Conservation (phyloP, 495 filamentous ascomycete species). For the Talaromyces trachyspermus region DNA sequence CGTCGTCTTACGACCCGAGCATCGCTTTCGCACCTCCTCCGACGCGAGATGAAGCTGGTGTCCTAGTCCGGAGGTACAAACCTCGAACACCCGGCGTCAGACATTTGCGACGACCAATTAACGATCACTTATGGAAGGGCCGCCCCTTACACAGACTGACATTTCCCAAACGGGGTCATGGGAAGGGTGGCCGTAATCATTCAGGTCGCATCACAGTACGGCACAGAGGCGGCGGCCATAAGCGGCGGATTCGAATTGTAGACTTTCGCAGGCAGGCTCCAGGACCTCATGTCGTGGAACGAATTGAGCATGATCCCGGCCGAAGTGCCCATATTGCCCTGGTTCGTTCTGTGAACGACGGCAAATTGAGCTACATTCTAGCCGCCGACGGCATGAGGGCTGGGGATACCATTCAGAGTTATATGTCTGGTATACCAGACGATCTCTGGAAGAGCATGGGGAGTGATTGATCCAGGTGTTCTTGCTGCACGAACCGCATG, state of each 20-base stretch:
- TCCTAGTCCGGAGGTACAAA: constrained; percentile 72
- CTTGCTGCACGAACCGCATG: constrained; percentile 88
- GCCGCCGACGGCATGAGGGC: constrained; percentile 88
- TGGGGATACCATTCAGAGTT: constrained; percentile 87
- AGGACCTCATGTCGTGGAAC: constrained; percentile 78
- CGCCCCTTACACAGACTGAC: constrained; percentile 77
- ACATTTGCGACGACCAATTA: constrained; percentile 83
- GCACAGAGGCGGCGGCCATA: constrained; percentile 85
- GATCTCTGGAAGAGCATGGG: constrained; percentile 85
- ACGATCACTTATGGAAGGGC: constrained; percentile 95
- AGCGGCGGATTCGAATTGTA: constrained; percentile 81
- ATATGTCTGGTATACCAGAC: constrained; percentile 76
- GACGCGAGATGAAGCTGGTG: constrained; percentile 28
- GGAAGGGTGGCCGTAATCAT: constrained; percentile 88
- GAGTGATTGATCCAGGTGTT: constrained; percentile 85
- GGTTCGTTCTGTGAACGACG: constrained; percentile 54
- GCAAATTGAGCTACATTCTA: constrained; percentile 69
- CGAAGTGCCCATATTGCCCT: constrained; percentile 91
- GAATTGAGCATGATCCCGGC: constrained; percentile 93
- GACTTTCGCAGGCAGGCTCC: constrained; percentile 72
- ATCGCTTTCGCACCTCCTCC: constrained; percentile 39
- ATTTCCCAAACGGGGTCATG: constrained; percentile 81
- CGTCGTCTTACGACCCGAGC: constrained; percentile 29
- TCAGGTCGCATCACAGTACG: constrained; percentile 76
- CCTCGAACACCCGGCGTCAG: constrained; percentile 90